These are phyloP conservation scores for Thielaviopsis cerberus DNA, from an alignment of 2,329 filamentous ascomycete genomes.

Conservation along the genomic window DNA sequence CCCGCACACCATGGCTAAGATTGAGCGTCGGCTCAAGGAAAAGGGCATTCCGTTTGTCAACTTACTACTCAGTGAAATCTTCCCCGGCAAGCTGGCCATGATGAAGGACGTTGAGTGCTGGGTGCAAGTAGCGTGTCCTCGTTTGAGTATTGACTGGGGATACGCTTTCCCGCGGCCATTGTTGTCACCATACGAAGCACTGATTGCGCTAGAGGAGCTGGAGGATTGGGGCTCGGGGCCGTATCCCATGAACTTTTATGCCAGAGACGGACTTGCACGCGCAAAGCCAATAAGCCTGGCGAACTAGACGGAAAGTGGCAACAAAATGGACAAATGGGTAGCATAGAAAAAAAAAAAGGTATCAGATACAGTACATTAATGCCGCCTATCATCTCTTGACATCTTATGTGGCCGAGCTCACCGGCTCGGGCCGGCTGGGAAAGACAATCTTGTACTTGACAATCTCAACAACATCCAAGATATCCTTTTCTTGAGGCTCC, in stretches of 20 bases:
- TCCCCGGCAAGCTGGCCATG: constrained; percentile 82
- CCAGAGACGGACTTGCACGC: constrained; percentile 71
- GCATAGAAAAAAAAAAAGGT: neutral
- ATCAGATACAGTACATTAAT: neutral
- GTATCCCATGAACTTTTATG: constrained; percentile 98
- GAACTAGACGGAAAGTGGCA: neutral
- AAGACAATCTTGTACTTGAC: constrained; percentile 78
- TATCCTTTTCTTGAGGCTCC: constrained; percentile 21
- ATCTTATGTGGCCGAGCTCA: constrained; percentile 26
- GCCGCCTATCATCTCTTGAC: neutral
- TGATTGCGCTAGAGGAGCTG: constrained; percentile 66
- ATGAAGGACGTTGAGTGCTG: constrained; percentile 92
- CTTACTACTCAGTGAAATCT: constrained; percentile 80
- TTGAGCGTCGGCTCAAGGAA: constrained; percentile 57
- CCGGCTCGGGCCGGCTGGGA: constrained; percentile 66
- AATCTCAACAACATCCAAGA: constrained; percentile 72
- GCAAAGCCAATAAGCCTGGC: constrained; percentile 34
- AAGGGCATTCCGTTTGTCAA: constrained; percentile 68
- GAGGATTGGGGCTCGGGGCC: constrained; percentile 58
- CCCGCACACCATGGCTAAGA: constrained; percentile 72
- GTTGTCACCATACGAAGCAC: constrained; percentile 83
- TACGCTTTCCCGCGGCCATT: constrained; percentile 83
- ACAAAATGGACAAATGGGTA: constrained; percentile 2
- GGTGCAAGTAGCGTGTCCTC: constrained; percentile 95
- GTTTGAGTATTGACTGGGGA: constrained; percentile 95